Base-by-base conservation (phyloP, 2,329 filamentous ascomycete species). In the Gnomoniopsis sp. region DNA sequence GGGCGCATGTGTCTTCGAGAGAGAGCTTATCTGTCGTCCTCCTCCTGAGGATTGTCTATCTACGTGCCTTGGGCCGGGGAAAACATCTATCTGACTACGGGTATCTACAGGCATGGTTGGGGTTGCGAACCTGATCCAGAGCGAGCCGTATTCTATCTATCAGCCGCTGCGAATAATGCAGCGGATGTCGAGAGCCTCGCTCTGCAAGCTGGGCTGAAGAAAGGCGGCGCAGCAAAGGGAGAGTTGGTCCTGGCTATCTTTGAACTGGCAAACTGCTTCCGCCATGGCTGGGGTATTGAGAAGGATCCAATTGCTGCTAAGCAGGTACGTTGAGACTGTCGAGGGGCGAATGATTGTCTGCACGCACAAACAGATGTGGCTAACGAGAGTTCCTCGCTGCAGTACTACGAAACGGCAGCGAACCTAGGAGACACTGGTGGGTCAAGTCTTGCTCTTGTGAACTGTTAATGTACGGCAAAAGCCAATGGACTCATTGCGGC, bases 381-480 rank as follows among this genome's bases (percentile, higher is more conserved):
- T 62, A 26, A 62, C 22, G 14, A 44, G 15, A 23, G 30, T 22
- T 33, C 22, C 6, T 57, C 44, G 38, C 57, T 15, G 58, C 80
- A 96, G 82, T 99, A 98, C 74, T 99, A 98, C 74, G 93, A 98
- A 76, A 97, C 93, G 11, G 95, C 95, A 30, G 95, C 95, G 61
- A 98, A 99, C 72, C 77, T 99, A 65, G 95, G 95, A 62, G 95
- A 99, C 74, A 91, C 90, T 48, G 85, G 85, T 86, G 74, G 69
- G 82, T 73, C 58, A 12, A 54, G 48, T 30, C 55, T 57, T 17
- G 19, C 6, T 14, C 51, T 11, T 36, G 19, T 23, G 19, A 51
- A 36, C 36, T 12, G 38, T n/a, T n/a, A 15, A 38, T 15, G 22
- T 6, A 26, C 36, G 2, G n/a, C 50, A 54, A 56, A 34, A 53